phyloP scores from a whole-genome alignment of 768 basidiomycete genomes.

The Kwoniella europaea region DNA sequence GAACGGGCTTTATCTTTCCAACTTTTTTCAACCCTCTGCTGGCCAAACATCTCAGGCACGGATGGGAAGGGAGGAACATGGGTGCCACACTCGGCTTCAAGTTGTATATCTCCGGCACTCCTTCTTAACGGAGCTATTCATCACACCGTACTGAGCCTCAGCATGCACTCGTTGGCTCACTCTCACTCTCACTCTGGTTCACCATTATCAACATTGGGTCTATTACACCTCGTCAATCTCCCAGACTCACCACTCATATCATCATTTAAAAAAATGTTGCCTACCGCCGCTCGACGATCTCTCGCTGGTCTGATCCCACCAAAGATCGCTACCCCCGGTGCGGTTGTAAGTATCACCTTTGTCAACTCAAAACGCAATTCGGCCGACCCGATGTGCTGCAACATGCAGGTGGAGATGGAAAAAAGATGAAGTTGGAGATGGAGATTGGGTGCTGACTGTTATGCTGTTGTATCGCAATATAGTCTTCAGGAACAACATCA shows the following conservation, averaged over 20 bases:
- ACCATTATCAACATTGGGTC: constrained; percentile 8
- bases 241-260: constrained; percentile 21
- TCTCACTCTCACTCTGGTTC: constrained; percentile 1
- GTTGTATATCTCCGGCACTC: not conserved
- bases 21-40: not conserved
- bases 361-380: constrained; percentile 8
- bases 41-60: not conserved
- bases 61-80: not conserved
- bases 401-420: not conserved
- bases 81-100: constrained; percentile 7
- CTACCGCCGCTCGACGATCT: constrained; percentile 81
- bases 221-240: constrained; percentile 1
- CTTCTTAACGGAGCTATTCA: not conserved
- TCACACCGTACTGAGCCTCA: not conserved
- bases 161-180: not conserved
- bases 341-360: constrained; percentile 69
- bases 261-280: constrained; percentile 66
- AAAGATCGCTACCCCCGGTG: constrained; percentile 88
- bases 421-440: not conserved
- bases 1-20: not conserved
- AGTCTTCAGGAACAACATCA: constrained; percentile 79
- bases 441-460: not conserved
- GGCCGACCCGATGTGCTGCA: constrained; percentile 4
- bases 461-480: constrained; percentile 7
- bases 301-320: constrained; percentile 86